Percentiles rank a stretch among this genome's conserved stretches.
phyloP scores from a whole-genome alignment of 345 rosid species.

The Erodium maritimum region DNA sequence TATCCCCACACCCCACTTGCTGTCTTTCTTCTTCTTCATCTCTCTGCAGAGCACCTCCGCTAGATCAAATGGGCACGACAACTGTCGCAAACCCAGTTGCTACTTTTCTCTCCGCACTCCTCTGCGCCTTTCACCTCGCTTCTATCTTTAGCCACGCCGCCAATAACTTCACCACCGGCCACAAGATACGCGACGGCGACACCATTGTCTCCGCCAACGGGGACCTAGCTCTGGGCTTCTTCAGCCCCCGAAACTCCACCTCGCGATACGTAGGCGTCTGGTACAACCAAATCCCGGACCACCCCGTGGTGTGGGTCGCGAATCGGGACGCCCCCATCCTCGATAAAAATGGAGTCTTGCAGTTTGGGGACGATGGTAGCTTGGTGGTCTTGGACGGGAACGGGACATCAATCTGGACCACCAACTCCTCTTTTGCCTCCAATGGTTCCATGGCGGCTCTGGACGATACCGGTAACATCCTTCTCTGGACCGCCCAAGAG shows the following conservation, averaged over 20 bases:
- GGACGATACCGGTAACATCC: conserved; percentile 21
- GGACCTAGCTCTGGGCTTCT: conserved; percentile 48
- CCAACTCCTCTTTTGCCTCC: conserved; percentile 16
- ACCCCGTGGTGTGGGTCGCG: conserved; percentile 53
- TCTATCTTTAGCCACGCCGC: conserved; percentile 18
- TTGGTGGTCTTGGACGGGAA: conserved; percentile 34
- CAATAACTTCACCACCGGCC: conserved; percentile 25
- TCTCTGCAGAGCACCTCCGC: too few species aligned
- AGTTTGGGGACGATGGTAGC: conserved; percentile 37
- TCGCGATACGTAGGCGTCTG: conserved; percentile 50
- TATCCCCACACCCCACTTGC: too few species aligned
- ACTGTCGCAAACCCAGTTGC: too few species aligned
- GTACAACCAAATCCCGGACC: conserved; percentile 30
- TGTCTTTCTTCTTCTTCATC: too few species aligned
- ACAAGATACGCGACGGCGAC: conserved; percentile 34
- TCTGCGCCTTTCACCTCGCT: conserved; percentile 10
- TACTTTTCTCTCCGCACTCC: too few species aligned
- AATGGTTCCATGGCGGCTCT: conserved; percentile 27
- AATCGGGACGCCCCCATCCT: conserved; percentile 45
- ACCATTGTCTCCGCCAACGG: conserved; percentile 21
- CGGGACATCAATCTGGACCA: conserved; percentile 34
- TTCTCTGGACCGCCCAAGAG: conserved; percentile 11
- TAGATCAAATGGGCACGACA: too few species aligned
- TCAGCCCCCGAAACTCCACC: conserved; percentile 31
- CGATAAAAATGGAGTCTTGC: conserved; percentile 28